A percentile compares a stretch with the other conserved stretches of the same genome.
phyloP scores from a whole-genome alignment of 345 rosid species.

The Gossypium bickii region DNA sequence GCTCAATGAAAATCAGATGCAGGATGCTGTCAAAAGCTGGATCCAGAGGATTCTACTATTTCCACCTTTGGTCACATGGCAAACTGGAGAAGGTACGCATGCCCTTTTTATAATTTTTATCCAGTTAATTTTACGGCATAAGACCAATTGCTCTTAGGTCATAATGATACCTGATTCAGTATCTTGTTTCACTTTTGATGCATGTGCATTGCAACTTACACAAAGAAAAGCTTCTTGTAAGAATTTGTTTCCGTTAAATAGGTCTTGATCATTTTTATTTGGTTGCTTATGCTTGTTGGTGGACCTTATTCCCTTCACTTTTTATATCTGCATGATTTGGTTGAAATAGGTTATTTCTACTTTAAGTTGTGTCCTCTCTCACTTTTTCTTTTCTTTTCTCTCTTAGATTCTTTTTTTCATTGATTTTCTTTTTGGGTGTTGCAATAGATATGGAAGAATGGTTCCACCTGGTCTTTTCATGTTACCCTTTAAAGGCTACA shows the following conservation, averaged over 20 bases:
- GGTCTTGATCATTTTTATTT: neutral
- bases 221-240: neutral
- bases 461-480: constrained; percentile 74
- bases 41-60: constrained; percentile 56
- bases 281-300: neutral
- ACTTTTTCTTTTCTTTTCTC: neutral
- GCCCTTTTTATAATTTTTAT: neutral
- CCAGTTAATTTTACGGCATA: neutral
- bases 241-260: neutral
- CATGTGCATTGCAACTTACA: neutral
- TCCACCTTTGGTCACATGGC: constrained; percentile 68
- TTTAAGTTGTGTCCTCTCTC: neutral
- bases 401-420: no score
- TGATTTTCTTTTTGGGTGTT: neutral
- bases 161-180: neutral
- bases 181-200: neutral
- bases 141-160: neutral
- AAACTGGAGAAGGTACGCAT: constrained; percentile 53
- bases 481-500: constrained; percentile 58
- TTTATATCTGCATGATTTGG: constrained; percentile 10
- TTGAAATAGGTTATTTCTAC: constrained; percentile 13
- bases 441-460: constrained; percentile 74
- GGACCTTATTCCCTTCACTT: neutral
- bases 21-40: constrained; percentile 55
- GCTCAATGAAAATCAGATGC: constrained; percentile 35